A percentile compares a stretch with the other conserved stretches of the same genome.
Conservation (phyloP, 2,329 filamentous ascomycete species). For the Aspergillus chevalieri region DNA sequence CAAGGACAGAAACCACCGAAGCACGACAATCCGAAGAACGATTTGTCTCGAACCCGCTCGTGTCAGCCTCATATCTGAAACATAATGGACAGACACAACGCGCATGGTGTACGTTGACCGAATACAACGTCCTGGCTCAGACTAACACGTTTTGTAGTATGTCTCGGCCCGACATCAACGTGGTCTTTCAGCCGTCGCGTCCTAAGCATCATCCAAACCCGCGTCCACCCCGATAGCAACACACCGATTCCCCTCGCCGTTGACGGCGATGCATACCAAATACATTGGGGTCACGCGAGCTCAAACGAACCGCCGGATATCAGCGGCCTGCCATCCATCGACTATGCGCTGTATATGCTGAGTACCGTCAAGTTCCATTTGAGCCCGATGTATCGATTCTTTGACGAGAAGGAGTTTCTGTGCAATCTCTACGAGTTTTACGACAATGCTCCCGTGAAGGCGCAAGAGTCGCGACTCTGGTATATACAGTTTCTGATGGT, state of each 20-base stretch:
- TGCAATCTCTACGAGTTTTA: slow-evolving; percentile 36
- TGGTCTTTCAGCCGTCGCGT: slow-evolving; percentile 50
- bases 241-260: slow-evolving; percentile 36
- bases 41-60: slow-evolving; percentile 14
- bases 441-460: slow-evolving; percentile 21
- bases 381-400: slow-evolving; percentile 48
- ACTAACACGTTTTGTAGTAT: slow-evolving; percentile 29
- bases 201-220: slow-evolving; percentile 43
- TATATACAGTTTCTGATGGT: slow-evolving; percentile 48
- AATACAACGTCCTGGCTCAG: background rate
- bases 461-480: slow-evolving; percentile 33
- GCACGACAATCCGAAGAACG: slow-evolving; percentile 22
- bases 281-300: slow-evolving; percentile 42
- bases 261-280: slow-evolving; percentile 45
- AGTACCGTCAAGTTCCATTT: slow-evolving; percentile 53
- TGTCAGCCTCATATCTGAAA: slow-evolving; percentile 25
- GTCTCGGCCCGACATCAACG: slow-evolving; percentile 50
- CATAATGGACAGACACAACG: slow-evolving; percentile 7
- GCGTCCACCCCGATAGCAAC: slow-evolving; percentile 37
- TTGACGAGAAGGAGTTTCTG: slow-evolving; percentile 48
- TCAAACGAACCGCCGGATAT: slow-evolving; percentile 24
- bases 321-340: slow-evolving; percentile 42
- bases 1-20: slow-evolving; percentile 3
- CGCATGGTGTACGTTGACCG: slow-evolving; percentile 10
- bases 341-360: slow-evolving; percentile 48